A percentile compares a stretch with the other conserved stretches of the same genome.
These are phyloP conservation scores for Myochromella boudieri DNA, from an alignment of 768 basidiomycete species.

Conservation along the genomic window DNA sequence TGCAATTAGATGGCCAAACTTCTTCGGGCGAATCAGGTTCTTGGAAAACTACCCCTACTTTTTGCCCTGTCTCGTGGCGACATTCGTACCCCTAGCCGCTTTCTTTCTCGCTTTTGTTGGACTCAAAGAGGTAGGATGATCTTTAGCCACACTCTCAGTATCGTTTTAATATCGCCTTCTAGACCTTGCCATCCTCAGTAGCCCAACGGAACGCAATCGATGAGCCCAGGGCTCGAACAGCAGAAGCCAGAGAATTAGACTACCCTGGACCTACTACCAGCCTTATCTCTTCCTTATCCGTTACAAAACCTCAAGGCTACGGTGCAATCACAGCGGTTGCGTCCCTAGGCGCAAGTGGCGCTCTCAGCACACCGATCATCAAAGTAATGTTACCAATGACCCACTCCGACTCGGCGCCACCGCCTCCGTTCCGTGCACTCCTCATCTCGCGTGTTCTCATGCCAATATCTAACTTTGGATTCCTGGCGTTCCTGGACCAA, in stretches of 20 bases:
- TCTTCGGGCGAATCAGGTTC: conserved; percentile 39
- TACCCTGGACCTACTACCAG: conserved; percentile 6
- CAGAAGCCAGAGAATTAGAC: conserved; percentile 1
- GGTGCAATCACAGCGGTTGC: conserved; percentile 1
- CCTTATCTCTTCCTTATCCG: conserved; percentile 3
- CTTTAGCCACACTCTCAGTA: background rate
- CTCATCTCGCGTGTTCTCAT: conserved; percentile 48
- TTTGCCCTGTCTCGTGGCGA: conserved; percentile 56
- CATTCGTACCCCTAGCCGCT: conserved; percentile 45
- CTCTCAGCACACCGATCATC: background rate
- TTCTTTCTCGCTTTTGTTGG: conserved; percentile 44
- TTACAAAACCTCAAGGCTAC: conserved; percentile 1
- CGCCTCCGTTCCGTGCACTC: conserved; percentile 41
- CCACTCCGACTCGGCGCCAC: conserved; percentile 15
- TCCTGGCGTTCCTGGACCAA: conserved; percentile 57
- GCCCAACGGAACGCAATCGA: background rate
- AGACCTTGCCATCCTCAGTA: conserved; percentile 9
- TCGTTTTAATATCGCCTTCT: background rate
- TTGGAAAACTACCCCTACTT: conserved; percentile 53
- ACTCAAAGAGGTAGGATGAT: conserved; percentile 40
- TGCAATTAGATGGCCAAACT: conserved; percentile 40
- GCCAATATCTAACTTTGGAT: conserved; percentile 52
- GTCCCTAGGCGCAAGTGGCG: background rate
- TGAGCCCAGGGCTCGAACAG: background rate
- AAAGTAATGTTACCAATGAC: too few species aligned